Base-by-base conservation (phyloP, 2,329 filamentous ascomycete species). In the Bipolaris gigantea region DNA sequence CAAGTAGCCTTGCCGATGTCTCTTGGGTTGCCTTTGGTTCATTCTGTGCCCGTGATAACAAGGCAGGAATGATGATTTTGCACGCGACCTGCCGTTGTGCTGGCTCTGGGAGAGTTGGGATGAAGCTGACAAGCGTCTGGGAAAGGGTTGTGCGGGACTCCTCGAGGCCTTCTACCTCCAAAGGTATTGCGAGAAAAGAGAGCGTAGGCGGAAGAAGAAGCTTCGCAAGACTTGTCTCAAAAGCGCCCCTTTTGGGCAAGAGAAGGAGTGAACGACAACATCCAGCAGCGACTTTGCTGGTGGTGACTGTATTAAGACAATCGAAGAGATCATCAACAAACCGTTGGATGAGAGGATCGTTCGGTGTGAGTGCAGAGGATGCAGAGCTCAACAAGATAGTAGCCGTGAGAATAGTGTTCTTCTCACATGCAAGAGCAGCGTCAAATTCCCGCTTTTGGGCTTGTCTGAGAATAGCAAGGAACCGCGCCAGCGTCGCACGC, bases 351-450 rank as follows among this genome's bases (percentile, higher is more conserved):
- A 95, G 81, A 8, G 88, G 84, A 63, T 97, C 92, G 38, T 83
- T 85, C 0, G 89, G 83, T 0, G 86, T 84, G 50, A 97, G 83
- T 39, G 87, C 82, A 61, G 89, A 89, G 55, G 85, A 83, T 6
- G 90, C 89, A 36, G 88, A 88, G 8, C 91, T 96, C 56, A 99
- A 86, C 8, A 99, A 82, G 55, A 99, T 89, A 0, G 94, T 96
- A 42, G 89, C 88, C 0, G 92, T 90, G 43, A 99, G 81, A 5
- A 99, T 83, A 4, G 89, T 89, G 69, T 97, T 99, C 79, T 95
- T 97, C 67, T 97, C 93, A 72, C 92, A 96, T 1, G 88, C 80
- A 21, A 99, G 80, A 3, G 92, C 91, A 5, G 88, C 86, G 18
- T 92, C 86, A 4, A 81, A 83, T 66, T 92, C 89, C 36, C 89